These are phyloP conservation scores for Aureobasidium subglaciale DNA, from an alignment of 2,329 filamentous ascomycete genomes.

Conservation along the genomic window DNA sequence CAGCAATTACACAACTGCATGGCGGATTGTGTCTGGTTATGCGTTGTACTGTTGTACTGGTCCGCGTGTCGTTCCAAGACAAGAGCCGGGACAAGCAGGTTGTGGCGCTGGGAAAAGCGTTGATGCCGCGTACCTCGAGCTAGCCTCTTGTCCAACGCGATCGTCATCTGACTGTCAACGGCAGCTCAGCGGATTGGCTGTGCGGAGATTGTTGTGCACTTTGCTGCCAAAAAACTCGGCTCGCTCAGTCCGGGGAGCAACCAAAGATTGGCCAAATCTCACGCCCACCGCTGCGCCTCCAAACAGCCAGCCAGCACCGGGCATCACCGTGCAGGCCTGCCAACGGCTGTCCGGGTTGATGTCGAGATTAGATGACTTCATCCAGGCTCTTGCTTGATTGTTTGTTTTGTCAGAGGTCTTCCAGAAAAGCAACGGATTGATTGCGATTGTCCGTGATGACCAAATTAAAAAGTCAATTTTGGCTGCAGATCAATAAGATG, in stretches of 20 bases:
- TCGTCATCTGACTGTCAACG: conserved; percentile 12
- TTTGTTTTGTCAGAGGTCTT: not conserved
- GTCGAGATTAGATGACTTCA: conserved; percentile 13
- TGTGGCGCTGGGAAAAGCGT: conserved; percentile 7
- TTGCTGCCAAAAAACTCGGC: conserved; percentile 7
- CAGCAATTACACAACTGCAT: not conserved
- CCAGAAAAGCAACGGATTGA: not conserved
- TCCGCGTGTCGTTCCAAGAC: conserved; percentile 9
- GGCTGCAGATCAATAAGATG: conserved; percentile 9
- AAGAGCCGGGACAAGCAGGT: conserved; percentile 2
- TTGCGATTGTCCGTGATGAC: conserved; percentile 2
- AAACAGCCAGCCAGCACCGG: not conserved
- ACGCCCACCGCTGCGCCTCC: conserved; percentile 11
- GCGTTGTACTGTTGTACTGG: conserved; percentile 13
- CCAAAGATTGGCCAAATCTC: conserved; percentile 14
- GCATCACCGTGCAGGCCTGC: not conserved
- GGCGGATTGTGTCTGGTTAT: not conserved
- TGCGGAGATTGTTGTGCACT: conserved; percentile 6
- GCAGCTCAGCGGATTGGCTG: conserved; percentile 2
- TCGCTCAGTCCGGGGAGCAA: conserved; percentile 2
- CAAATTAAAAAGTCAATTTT: not conserved
- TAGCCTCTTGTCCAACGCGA: not conserved
- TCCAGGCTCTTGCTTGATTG: not conserved
- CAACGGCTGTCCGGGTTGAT: not conserved
- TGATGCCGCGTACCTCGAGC: conserved; percentile 6